Percentiles rank a stretch among this genome's conserved stretches.
phyloP scores from a whole-genome alignment of 1,284 basidiomycete species.

The Moesziomyces sp. region DNA sequence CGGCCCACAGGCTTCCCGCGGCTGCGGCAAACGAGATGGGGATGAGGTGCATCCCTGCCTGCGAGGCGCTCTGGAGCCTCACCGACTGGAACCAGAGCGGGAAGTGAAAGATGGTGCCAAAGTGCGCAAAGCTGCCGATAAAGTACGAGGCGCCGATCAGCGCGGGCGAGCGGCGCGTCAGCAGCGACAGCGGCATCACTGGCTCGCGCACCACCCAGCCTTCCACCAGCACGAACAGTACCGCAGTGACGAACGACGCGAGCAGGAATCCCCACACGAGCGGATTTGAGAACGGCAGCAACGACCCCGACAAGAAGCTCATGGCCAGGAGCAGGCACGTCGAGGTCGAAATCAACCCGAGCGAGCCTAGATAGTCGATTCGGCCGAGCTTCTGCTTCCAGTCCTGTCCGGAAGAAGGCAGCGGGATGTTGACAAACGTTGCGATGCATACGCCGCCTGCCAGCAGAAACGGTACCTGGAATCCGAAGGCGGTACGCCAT shows the following conservation, averaged over 20 bases:
- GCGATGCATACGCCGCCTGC: slow-evolving; percentile 65
- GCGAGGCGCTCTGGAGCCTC: slow-evolving; percentile 76
- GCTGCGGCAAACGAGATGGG: slow-evolving; percentile 82
- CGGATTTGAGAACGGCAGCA: slow-evolving; percentile 49
- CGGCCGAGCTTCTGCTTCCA: slow-evolving; percentile 67
- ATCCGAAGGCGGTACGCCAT: slow-evolving; percentile 64
- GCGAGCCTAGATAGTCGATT: slow-evolving; percentile 67
- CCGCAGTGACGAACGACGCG: slow-evolving; percentile 71
- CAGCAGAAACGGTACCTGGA: slow-evolving; percentile 66
- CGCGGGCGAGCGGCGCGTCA: slow-evolving; percentile 28
- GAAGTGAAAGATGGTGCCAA: slow-evolving; percentile 73
- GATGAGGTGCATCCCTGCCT: slow-evolving; percentile 79
- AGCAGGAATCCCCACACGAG: slow-evolving; percentile 54
- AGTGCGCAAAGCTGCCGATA: slow-evolving; percentile 32
- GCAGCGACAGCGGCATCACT: slow-evolving; percentile 52
- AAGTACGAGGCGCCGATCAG: slow-evolving; percentile 37
- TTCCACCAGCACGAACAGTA: slow-evolving; percentile 70
- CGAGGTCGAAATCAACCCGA: slow-evolving; percentile 65
- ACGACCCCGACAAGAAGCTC: slow-evolving; percentile 59
- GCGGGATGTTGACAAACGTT: slow-evolving; percentile 68
- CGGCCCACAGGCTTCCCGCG: slow-evolving; percentile 79
- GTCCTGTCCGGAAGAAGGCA: slow-evolving; percentile 61
- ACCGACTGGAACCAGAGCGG: slow-evolving; percentile 90
- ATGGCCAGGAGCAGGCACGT: slow-evolving; percentile 66
- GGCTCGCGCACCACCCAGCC: slow-evolving; percentile 69